phyloP scores from a whole-genome alignment of 2,329 filamentous ascomycete genomes.

The Stagonosporopsis tanaceti region DNA sequence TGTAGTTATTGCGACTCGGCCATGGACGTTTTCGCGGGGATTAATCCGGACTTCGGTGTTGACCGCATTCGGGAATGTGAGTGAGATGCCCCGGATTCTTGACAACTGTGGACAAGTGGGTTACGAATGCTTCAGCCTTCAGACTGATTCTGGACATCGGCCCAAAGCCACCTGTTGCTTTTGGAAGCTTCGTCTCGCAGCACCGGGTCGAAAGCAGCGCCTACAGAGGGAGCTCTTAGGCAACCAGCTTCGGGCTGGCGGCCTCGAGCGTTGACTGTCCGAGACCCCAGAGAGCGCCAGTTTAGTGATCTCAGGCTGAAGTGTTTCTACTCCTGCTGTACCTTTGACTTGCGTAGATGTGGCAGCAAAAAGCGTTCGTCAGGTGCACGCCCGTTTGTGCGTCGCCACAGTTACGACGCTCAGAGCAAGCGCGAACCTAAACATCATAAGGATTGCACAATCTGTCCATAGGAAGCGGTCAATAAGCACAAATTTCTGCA shows the following conservation, averaged over 20 bases:
- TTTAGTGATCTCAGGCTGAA: background rate
- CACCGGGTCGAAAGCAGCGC: background rate
- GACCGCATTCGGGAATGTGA: background rate
- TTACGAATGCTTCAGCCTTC: background rate
- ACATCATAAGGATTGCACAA: background rate
- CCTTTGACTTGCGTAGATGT: background rate
- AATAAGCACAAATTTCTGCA: background rate
- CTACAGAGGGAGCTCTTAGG: background rate
- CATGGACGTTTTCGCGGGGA: slow-evolving; percentile 3
- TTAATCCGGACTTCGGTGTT: slow-evolving; percentile 14
- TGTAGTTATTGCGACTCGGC: slow-evolving; percentile 3
- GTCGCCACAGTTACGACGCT: background rate
- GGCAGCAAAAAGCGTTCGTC: background rate
- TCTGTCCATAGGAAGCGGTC: background rate
- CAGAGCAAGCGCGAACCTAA: background rate
- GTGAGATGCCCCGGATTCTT: slow-evolving; percentile 2
- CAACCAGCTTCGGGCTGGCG: background rate
- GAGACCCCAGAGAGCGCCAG: background rate
- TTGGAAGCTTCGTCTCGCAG: background rate
- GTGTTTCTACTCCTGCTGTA: background rate
- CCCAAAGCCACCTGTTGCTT: background rate
- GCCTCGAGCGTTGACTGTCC: background rate
- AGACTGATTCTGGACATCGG: background rate
- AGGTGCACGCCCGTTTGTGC: background rate
- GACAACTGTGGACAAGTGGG: background rate